phyloP scores from a whole-genome alignment of 495 filamentous ascomycete genomes.

The Geoglossum glabrum region DNA sequence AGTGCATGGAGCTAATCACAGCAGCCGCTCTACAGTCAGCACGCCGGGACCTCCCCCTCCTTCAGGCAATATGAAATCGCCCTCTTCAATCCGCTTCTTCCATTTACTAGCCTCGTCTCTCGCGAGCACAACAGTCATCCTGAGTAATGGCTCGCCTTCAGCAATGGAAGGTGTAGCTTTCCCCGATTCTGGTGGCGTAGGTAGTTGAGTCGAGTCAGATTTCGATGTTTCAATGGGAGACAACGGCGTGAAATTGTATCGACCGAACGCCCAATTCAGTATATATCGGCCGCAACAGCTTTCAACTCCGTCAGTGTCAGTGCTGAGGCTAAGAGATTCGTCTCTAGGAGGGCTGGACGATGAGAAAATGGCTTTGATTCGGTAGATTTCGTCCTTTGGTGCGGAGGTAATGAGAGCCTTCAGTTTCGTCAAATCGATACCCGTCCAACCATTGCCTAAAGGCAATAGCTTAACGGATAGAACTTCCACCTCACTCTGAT shows the following conservation, averaged over 20 bases:
- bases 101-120: slow-evolving; percentile 72
- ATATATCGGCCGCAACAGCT: slow-evolving; percentile 37
- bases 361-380: slow-evolving; percentile 77
- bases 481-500: slow-evolving; percentile 82
- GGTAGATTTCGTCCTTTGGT: slow-evolving; percentile 80
- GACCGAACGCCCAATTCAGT: slow-evolving; percentile 92
- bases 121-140: slow-evolving; percentile 72
- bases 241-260: slow-evolving; percentile 70
- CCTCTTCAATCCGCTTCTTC: slow-evolving; percentile 60
- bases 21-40: not conserved
- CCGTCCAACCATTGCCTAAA: not conserved
- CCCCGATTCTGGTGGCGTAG: slow-evolving; percentile 12
- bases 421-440: slow-evolving; percentile 42
- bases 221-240: slow-evolving; percentile 16
- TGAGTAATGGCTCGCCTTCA: slow-evolving; percentile 26
- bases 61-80: slow-evolving; percentile 15
- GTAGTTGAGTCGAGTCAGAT: slow-evolving; percentile 15
- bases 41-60: not conserved
- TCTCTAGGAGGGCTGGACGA: slow-evolving; percentile 30
- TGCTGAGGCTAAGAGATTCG: slow-evolving; percentile 19
- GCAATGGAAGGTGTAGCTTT: slow-evolving; percentile 17
- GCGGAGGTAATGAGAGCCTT: slow-evolving; percentile 43
- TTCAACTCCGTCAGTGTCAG: slow-evolving; percentile 7
- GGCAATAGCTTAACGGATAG: slow-evolving; percentile 44
- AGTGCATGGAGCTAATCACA: not conserved